These are phyloP conservation scores for Globisporangium sylvaticum DNA, from an alignment of 352 stramenopile genomes.

Conservation along the genomic window DNA sequence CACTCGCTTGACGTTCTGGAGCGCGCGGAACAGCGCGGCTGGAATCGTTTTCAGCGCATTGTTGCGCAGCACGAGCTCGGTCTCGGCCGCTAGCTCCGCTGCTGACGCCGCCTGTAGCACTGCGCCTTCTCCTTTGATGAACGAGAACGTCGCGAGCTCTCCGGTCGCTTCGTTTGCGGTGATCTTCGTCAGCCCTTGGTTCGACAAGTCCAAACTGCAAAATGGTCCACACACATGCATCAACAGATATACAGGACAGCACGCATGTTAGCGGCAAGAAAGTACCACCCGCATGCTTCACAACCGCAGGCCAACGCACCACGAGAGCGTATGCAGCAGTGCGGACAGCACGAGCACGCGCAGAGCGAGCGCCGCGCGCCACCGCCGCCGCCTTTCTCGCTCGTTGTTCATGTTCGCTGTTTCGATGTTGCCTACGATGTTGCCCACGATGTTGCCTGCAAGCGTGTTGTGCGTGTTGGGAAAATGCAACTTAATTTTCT, in stretches of 20 bases:
- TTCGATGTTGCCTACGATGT: neutral
- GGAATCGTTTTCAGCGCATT: slow-evolving; percentile 45
- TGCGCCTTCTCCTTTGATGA: slow-evolving; percentile 18
- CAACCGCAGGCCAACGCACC: neutral
- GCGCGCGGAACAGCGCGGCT: slow-evolving; percentile 37
- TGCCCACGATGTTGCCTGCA: neutral
- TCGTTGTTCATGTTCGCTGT: slow-evolving; percentile 5
- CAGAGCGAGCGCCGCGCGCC: slow-evolving; percentile 2
- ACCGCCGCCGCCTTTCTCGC: neutral
- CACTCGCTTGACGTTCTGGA: slow-evolving; percentile 35
- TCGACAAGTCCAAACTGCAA: slow-evolving; percentile 36
- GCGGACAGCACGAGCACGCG: neutral
- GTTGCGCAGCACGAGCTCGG: slow-evolving; percentile 39
- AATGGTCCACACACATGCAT: neutral
- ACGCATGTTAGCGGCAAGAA: neutral
- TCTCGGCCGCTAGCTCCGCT: slow-evolving; percentile 24
- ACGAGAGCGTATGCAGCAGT: slow-evolving; percentile 2
- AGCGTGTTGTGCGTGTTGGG: neutral
- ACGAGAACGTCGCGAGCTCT: slow-evolving; percentile 21
- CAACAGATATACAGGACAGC: neutral
- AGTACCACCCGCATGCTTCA: neutral
- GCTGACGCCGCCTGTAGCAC: slow-evolving; percentile 20
- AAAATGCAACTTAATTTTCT: neutral
- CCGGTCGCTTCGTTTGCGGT: slow-evolving; percentile 10
- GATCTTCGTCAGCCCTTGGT: slow-evolving; percentile 33